Evolutionary conservation across 441 rosid species (phyloP).

Genomic region (Adansonia rubrostipa): DNA sequence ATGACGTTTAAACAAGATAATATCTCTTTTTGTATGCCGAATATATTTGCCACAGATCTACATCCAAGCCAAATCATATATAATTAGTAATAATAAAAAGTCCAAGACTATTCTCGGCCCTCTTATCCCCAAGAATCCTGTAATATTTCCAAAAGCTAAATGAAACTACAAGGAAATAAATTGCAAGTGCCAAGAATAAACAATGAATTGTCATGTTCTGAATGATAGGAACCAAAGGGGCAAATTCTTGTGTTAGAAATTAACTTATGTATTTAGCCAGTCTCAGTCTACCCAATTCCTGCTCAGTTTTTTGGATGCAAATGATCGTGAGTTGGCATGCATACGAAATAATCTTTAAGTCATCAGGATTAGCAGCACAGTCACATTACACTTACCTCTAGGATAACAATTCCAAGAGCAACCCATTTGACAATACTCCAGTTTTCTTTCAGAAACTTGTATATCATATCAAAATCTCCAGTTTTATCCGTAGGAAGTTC

Average conservation of each 20-base stretch:
- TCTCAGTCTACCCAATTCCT: not conserved
- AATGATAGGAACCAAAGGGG: slow-evolving; percentile 4
- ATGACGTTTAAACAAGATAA: not conserved
- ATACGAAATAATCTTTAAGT: not conserved
- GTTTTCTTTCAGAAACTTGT: slow-evolving; percentile 73
- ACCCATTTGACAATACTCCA: slow-evolving; percentile 90
- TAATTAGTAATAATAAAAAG: not conserved
- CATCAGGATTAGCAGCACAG: not conserved
- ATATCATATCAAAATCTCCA: slow-evolving; percentile 77
- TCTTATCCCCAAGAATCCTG: slow-evolving; percentile 7
- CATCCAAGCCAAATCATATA: slow-evolving; percentile 7
- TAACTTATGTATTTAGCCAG: slow-evolving; percentile 1
- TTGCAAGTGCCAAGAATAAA: not conserved
- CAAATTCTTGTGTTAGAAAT: not conserved
- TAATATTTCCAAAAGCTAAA: not conserved
- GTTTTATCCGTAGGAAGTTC: slow-evolving; percentile 88
- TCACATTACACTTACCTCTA: slow-evolving; percentile 64
- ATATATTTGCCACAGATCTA: not conserved
- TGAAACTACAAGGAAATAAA: not conserved
- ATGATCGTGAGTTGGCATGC: not conserved
- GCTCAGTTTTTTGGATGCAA: not conserved
- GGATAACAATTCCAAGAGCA: slow-evolving; percentile 74
- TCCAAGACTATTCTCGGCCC: not conserved
- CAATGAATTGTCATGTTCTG: not conserved
- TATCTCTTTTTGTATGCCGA: not conserved